These are phyloP conservation scores for Nannizziopsis arthrosporioides DNA, from an alignment of 2,329 filamentous ascomycete species.

Conservation along the genomic window DNA sequence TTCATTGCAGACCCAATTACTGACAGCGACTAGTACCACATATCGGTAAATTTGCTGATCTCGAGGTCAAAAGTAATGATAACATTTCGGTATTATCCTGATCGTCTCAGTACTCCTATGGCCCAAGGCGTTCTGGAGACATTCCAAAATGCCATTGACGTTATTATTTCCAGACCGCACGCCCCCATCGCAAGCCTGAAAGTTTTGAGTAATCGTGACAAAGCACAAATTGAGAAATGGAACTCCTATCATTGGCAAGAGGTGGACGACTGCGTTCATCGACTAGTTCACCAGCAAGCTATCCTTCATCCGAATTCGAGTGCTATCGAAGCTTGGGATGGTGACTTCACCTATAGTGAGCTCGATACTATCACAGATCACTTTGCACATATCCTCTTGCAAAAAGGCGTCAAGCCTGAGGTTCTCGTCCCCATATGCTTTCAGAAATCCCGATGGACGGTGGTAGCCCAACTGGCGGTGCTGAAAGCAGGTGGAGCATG, in stretches of 20 bases:
- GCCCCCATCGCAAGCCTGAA: conserved; percentile 14
- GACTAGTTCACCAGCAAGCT: conserved; percentile 13
- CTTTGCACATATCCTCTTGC: conserved; percentile 8
- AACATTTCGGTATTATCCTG: too few species aligned
- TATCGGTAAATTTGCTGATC: neutral
- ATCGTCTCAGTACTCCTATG: too few species aligned
- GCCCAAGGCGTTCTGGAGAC: too few species aligned
- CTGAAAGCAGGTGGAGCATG: conserved; percentile 15
- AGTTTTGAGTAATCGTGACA: conserved; percentile 21
- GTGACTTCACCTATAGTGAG: conserved; percentile 14
- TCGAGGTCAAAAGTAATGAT: neutral
- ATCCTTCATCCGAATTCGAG: conserved; percentile 8
- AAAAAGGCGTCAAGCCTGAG: conserved; percentile 9
- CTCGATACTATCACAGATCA: conserved; percentile 16
- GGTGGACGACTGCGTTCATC: conserved; percentile 11
- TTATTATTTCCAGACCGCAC: neutral
- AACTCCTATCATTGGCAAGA: neutral
- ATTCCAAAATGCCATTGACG: too few species aligned
- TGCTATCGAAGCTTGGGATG: conserved; percentile 13
- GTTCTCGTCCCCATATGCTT: conserved; percentile 13
- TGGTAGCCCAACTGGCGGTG: conserved; percentile 13
- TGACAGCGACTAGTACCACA: neutral
- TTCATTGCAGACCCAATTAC: neutral
- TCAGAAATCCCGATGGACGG: conserved; percentile 15
- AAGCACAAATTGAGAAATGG: conserved; percentile 20